Evolutionary conservation across 257 asterid genomes (phyloP), one percentile per base, ranked within the genome.

Genomic region (Solanum sejunctum): DNA sequence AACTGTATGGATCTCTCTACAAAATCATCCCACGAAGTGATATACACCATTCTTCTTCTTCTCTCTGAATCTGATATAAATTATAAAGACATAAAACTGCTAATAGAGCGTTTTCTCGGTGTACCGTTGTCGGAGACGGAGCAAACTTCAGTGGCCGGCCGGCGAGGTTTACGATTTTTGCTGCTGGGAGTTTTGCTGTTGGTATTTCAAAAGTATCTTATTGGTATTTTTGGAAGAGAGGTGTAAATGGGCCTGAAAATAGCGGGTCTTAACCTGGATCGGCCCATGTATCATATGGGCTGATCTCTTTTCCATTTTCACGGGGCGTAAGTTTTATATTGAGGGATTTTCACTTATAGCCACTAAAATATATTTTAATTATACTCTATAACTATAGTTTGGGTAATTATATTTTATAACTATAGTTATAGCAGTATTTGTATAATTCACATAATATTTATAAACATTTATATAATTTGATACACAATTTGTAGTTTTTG

Each of bases 1-100:
- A 95, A 86, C 72, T 92, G 94, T 41, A 95, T 89, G 60, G 97
- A 91, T 87, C 89, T 95, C 57, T 93, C 97, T 13, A 88, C 89
- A 55, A 95, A 95, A 88, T 95, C 97, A 60, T 95, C 98, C 98
- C 97, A 93, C 5, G 97, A 90, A 55, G 89, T 90, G 54, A 92
- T 89, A 80, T 95, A 95, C 63, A 93, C 98, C 97, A 95, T 93
- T 88, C 43, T 73, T 23, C 43, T 73, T 23, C 41, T 23, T 73
- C 12, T 21, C 43, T 49, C 3, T 21, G 60, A 49, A 73, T n/a
- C 56, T 43, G n/a, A 64, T 36, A 36, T 69, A 9, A 17, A 60
- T 67, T 32, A 63, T 64, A 12, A 26, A 10, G 32, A 32, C 28
- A 66, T 36, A 36, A 9, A 69, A 39, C 56, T 43, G 12, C 32